These are phyloP conservation scores for Arachis monticola DNA, from an alignment of 331 rosid genomes.

Conservation along the genomic window DNA sequence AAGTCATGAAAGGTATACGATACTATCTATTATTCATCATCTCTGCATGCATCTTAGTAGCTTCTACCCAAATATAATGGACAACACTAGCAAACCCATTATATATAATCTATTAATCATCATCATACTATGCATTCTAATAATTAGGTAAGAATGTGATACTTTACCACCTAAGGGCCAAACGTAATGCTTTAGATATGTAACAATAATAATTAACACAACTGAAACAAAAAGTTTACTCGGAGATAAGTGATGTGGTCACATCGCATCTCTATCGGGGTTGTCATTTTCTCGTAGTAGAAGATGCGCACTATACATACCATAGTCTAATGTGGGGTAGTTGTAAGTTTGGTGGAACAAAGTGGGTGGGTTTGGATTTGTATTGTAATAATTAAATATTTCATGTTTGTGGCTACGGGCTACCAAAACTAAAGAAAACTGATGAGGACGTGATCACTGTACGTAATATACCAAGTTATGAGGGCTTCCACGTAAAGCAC, in stretches of 20 bases:
- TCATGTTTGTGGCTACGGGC: neutral
- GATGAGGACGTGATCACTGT: neutral
- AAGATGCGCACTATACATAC: neutral
- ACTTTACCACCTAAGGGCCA: neutral
- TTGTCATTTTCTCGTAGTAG: neutral
- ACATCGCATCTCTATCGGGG: neutral
- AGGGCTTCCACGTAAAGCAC: neutral
- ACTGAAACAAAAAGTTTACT: neutral
- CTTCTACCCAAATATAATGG: no score
- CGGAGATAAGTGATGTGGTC: neutral
- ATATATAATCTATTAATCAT: no score
- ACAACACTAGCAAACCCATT: no score
- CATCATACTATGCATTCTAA: no score
- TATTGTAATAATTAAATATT: neutral
- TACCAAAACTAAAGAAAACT: neutral
- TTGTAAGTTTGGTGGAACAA: slow-evolving; percentile 2
- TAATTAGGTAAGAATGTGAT: neutral
- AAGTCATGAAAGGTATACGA: slow-evolving; percentile 80
- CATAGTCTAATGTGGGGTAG: neutral
- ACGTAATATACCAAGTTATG: no score
- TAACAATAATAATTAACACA: neutral
- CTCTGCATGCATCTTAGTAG: no score
- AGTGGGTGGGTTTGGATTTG: neutral
- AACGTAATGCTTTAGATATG: neutral
- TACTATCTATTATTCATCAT: no score